Evolutionary conservation across 164 flowering plant genomes (phyloP), one percentile per base, ranked within the genome.

Genomic region (Tinospora cordifolia): DNA sequence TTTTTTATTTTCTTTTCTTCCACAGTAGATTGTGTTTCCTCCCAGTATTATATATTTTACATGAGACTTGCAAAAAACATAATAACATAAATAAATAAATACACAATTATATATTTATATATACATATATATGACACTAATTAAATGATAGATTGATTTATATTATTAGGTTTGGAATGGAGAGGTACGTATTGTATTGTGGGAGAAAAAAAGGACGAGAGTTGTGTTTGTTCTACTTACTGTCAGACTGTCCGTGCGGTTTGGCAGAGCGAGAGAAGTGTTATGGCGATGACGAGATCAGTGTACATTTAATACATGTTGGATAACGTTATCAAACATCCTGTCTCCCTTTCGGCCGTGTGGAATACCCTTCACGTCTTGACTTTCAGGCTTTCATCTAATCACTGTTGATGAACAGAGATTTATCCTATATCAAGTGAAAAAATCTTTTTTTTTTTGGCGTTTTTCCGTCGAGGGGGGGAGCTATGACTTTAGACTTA

Each of bases 191-290:
- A 25, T 5, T 46, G n/a, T 22, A 25, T 3, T 22, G 8, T 6
- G 26, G 19, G 13, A 41, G 14, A 40, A 41, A 39, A 38, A 66
- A 21, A 66, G 51, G 49, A 65, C 68, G 54, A 41, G 9, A 39
- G 25, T 17, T 54, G 22, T 10, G 54, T 54, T 66, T 22, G 68
- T 66, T 66, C 4, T 66, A 66, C 68, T 66, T 39, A 66, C 68
- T 44, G 1, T 66, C 68, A 54, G 68, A 66, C 68, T 44, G 1
- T 66, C 68, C 68, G 68, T 66, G 68, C 68, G 30, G 68, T 39
- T 40, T 39, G 27, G 68, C 14, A 12, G 30, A 4, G 14, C n/a
- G 62, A 62, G 36, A 62, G 17, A 62, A 63, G 40, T 19, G n/a
- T 39, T 63, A 15, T 10, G n/a, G 66, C 19, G 59, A 51, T 30